Base-by-base conservation (phyloP, 202 grass and related monocot genomes). In the Setaria italica region DNA sequence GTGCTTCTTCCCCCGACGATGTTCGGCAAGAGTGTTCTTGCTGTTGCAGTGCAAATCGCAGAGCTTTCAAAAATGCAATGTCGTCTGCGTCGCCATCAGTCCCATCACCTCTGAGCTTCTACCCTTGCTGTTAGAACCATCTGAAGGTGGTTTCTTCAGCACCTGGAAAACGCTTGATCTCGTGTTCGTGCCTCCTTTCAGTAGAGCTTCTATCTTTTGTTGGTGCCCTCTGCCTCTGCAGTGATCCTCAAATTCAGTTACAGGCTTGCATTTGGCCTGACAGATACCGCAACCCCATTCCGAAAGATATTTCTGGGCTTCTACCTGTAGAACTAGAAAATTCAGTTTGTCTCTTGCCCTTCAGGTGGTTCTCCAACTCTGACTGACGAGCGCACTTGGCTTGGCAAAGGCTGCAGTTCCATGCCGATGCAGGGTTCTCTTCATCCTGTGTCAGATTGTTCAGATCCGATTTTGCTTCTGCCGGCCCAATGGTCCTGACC, bases 201-300 rank as follows among this genome's bases (percentile, higher is more conserved):
- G 78, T 14, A 74, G 64, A 62, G 39, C 71, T 25, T 89, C 17
- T 7, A 82, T 21, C 53, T 71, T 86, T 49, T 77, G 33, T 14
- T 49, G 12, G 74, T 86, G 83, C 48, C 49, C 43, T 49, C 1
- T 54, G 55, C 64, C 53, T 20, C 29, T 39, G 63, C 74, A 85
- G 63, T 87, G 81, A 70, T 77, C 42, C 34, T 69, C 55, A 55
- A 80, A 70, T 30, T 80, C 76, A 70, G 76, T 30, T 77, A n/a
- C 69, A 39, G 62, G 64, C 20, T 48, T 50, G 47, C 76, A 80
- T 72, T 80, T 85, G 45, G 63, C 85, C 25, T 82, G 21, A 34
- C 89, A 87, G 16, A 71, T 76, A 33, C 19, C n/a, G 8, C 85
- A 80, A 11, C 32, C 30, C 85, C 85, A 91, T 41, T 71, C 54